These are phyloP conservation scores for Albifimbria verrucaria DNA, from an alignment of 2,329 filamentous ascomycete species.

Conservation along the genomic window DNA sequence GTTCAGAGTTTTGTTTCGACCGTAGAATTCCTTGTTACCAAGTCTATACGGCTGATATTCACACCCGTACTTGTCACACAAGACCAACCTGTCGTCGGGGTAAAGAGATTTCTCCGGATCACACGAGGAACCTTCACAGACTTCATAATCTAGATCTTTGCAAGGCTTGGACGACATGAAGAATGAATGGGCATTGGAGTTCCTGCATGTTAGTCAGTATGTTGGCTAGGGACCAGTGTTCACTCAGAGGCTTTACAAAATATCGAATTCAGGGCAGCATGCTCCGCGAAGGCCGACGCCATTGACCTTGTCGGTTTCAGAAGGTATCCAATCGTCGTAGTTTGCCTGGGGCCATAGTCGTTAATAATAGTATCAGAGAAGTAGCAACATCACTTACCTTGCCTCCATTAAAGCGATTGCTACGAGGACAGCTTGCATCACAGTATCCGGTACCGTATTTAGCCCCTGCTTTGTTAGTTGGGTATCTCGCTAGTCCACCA, in stretches of 20 bases:
- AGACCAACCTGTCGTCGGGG: constrained; percentile 45
- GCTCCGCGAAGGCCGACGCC: constrained; percentile 46
- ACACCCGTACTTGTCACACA: constrained; percentile 63
- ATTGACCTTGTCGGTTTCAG: constrained; percentile 47
- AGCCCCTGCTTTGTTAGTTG: constrained; percentile 42
- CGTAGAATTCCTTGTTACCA: constrained; percentile 59
- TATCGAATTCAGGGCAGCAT: constrained; percentile 57
- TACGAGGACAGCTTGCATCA: constrained; percentile 42
- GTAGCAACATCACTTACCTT: constrained; percentile 15
- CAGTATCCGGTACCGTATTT: constrained; percentile 57
- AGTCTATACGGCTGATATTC: constrained; percentile 65
- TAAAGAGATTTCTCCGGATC: constrained; percentile 46
- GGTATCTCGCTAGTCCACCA: constrained; percentile 43
- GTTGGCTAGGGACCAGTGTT: not conserved
- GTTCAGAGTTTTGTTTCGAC: constrained; percentile 53
- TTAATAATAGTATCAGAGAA: not conserved
- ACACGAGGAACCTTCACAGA: constrained; percentile 13
- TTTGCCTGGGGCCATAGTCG: constrained; percentile 29
- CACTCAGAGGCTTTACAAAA: constrained; percentile 44
- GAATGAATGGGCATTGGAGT: constrained; percentile 53
- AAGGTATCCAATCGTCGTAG: constrained; percentile 41
- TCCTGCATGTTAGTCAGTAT: constrained; percentile 6
- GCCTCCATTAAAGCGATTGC: constrained; percentile 48
- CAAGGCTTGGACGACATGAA: constrained; percentile 58
- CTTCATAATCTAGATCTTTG: constrained; percentile 34